Conservation (phyloP, 805 yeast genomes). For the Millerozyma acaciae region DNA sequence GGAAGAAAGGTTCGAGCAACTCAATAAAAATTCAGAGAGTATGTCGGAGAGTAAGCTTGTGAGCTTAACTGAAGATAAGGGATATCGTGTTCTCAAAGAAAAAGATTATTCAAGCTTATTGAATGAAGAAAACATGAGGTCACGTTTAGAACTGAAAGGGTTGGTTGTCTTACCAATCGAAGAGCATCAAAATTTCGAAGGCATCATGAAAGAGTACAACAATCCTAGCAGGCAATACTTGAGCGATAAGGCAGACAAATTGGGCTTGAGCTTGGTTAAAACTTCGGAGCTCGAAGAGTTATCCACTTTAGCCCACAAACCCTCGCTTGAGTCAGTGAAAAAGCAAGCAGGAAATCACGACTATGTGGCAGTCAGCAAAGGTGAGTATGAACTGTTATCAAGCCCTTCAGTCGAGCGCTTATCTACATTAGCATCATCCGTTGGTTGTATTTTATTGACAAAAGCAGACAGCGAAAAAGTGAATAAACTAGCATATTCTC, state of each 20-base stretch:
- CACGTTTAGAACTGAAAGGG: conserved; percentile 25
- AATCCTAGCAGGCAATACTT: conserved; percentile 23
- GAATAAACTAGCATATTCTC: conserved; percentile 27
- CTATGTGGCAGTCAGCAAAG: conserved; percentile 7
- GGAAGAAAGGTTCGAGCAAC: conserved; percentile 28
- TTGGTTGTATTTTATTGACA: conserved; percentile 7
- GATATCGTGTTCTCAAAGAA: conserved; percentile 23
- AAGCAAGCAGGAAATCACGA: conserved; percentile 17
- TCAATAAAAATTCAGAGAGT: conserved; percentile 16
- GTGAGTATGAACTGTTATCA: conserved; percentile 20
- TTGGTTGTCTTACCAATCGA: conserved; percentile 27
- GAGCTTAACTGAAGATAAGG: conserved; percentile 20
- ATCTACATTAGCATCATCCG: conserved; percentile 6
- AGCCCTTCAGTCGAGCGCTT: conserved; percentile 20
- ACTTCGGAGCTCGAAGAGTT: conserved; percentile 28
- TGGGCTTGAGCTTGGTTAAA: conserved; percentile 30
- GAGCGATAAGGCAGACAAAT: conserved; percentile 15
- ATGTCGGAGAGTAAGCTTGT: conserved; percentile 22
- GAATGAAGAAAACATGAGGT: conserved; percentile 33
- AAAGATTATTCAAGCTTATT: conserved; percentile 25
- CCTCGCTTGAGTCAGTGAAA: conserved; percentile 20
- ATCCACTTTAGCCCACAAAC: conserved; percentile 20
- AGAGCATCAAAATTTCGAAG: conserved; percentile 16
- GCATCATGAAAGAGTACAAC: conserved; percentile 9
- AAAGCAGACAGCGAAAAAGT: conserved; percentile 14